A percentile compares a stretch with the other conserved stretches of the same genome.
phyloP scores from a whole-genome alignment of 164 flowering plant genomes.

The Aristolochia californica region DNA sequence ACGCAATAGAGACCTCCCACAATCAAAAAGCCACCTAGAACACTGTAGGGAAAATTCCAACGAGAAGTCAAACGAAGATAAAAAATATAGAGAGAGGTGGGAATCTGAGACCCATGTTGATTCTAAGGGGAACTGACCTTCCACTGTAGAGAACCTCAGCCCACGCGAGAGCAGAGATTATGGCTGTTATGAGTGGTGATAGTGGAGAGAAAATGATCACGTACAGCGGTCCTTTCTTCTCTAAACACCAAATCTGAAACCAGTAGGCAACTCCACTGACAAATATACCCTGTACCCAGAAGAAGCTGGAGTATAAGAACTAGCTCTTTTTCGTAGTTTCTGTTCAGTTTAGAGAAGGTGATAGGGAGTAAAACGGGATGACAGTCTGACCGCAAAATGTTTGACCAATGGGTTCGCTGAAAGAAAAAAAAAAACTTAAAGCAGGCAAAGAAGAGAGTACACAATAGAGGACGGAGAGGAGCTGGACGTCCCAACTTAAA shows the following conservation, averaged over 20 bases:
- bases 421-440: background rate
- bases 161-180: constrained; percentile 17
- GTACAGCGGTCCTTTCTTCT: constrained; percentile 30
- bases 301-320: background rate
- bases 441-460: constrained; percentile 9
- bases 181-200: constrained; percentile 16
- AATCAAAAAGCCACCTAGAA: constrained; percentile 19
- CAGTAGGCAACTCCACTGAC: constrained; percentile 23
- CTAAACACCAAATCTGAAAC: constrained; percentile 25
- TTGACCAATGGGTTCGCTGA: background rate
- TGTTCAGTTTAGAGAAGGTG: background rate
- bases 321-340: background rate
- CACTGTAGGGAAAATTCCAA: constrained; percentile 8
- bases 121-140: constrained; percentile 14
- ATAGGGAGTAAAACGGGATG: background rate
- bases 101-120: background rate
- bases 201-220: constrained; percentile 25
- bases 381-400: no score
- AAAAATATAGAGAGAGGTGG: background rate
- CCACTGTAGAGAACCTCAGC: constrained; percentile 17
- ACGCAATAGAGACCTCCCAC: constrained; percentile 24
- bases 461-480: constrained; percentile 16
- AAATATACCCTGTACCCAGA: constrained; percentile 20
- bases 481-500: constrained; percentile 21
- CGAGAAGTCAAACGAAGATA: background rate